Base-by-base conservation (phyloP, 2,329 filamentous ascomycete genomes). In the Ilyonectria robusta region DNA sequence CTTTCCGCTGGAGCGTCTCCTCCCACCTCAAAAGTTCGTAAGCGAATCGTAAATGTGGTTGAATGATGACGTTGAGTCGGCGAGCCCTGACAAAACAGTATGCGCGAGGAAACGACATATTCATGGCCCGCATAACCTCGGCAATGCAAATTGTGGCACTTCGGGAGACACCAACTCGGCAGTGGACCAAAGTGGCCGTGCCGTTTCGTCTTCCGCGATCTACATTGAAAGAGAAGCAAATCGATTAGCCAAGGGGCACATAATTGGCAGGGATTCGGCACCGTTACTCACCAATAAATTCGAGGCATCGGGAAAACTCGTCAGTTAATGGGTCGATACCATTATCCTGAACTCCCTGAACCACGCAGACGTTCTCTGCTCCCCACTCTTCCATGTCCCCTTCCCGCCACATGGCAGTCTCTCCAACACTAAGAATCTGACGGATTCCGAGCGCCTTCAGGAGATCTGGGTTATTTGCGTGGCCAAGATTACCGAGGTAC, bases 71-170 rank as follows among this genome's bases (percentile, higher is more conserved):
- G 77, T 99, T 99, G 54, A 99, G 85, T 67, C 96, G 88, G 59
- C 96, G 89, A 21, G 96, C 96, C 35, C 96, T 91, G 42, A 99
- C 96, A 80, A 95, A 98, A 80, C 96, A 98, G 81, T 99, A 99
- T 66, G 96, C 96, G 62, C 93, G 89, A 13, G 96, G 94, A 75
- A 98, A 95, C 0, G 94, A 96, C 71, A 98, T 83, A 23, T 89
- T 86, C 74, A 94, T 81, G 29, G 92, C 86, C 40, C 92, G 91
- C 96, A 99, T 99, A 40, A 98, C 94, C 81, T 98, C 95, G n/a
- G 96, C 96, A 76, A 99, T 99, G 79, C 96, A 98, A 68, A 99
- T 98, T 2, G 95, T 99, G 13, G 96, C 96, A 69, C 94, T 97
- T 58, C 96, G 90, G 57, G 95, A 98, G 61, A 99, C 96, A 54